These are phyloP conservation scores for Bremia lactucae DNA, from an alignment of 352 stramenopile genomes.

Conservation along the genomic window DNA sequence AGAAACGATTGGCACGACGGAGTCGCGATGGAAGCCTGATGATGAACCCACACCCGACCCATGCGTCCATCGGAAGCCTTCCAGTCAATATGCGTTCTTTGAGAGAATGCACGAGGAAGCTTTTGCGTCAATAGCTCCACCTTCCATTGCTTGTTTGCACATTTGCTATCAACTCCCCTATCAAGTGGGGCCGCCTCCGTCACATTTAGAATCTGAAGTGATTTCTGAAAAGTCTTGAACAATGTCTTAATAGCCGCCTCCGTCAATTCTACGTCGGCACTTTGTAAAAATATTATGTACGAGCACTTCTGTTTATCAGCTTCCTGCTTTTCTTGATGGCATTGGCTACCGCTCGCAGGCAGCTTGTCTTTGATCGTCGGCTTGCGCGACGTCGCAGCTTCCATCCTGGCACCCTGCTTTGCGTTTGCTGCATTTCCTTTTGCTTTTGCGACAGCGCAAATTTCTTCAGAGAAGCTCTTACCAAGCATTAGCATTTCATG, in stretches of 20 bases:
- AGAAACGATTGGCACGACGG: constrained; percentile 26
- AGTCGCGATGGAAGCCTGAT: constrained; percentile 27
- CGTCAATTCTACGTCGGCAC: constrained; percentile 25
- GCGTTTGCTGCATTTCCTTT: constrained; percentile 4
- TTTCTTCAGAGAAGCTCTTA: constrained; percentile 36
- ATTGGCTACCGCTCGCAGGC: background rate
- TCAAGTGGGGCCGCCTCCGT: constrained; percentile 3
- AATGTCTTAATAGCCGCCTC: constrained; percentile 21
- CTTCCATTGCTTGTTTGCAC: constrained; percentile 21
- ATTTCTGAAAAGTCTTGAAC: constrained; percentile 26
- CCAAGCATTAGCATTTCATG: constrained; percentile 31
- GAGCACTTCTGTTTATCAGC: constrained; percentile 15
- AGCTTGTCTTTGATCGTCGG: constrained; percentile 1
- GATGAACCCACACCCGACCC: constrained; percentile 36
- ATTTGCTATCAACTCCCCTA: background rate
- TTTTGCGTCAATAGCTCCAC: constrained; percentile 25
- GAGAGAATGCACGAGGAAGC: constrained; percentile 15
- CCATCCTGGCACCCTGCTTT: constrained; percentile 3
- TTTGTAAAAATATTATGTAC: constrained; percentile 27
- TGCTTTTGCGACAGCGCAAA: constrained; percentile 23
- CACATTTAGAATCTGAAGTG: constrained; percentile 28
- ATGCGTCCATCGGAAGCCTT: constrained; percentile 14
- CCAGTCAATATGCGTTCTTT: constrained; percentile 35
- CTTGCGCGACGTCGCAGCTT: background rate
- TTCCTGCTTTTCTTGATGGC: constrained; percentile 6